These are phyloP conservation scores for Galium porrigens DNA, from an alignment of 305 asterid genomes.

Conservation along the genomic window DNA sequence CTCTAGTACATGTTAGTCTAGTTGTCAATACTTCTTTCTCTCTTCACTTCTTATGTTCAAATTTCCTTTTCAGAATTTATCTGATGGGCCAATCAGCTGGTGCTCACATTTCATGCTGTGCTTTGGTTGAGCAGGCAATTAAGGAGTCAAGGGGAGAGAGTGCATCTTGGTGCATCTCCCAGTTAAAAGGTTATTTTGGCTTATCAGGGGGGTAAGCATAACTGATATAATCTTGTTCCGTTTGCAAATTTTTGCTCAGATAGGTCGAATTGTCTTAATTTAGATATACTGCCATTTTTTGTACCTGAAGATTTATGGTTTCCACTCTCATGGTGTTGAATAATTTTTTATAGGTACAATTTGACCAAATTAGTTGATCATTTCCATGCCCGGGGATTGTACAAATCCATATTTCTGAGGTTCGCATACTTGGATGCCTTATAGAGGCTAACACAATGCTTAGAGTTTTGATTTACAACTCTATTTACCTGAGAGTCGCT, in stretches of 20 bases:
- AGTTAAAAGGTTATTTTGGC: constrained; percentile 90
- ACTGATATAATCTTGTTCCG: constrained; percentile 19
- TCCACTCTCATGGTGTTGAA: neutral
- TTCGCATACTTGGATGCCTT: constrained; percentile 12
- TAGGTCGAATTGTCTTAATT: neutral
- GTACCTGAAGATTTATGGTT: neutral
- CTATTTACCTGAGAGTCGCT: neutral
- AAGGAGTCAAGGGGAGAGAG: constrained; percentile 63
- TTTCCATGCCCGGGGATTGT: constrained; percentile 75
- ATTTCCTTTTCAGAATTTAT: constrained; percentile 47
- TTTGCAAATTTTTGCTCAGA: neutral
- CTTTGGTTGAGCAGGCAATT: constrained; percentile 67
- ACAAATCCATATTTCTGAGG: constrained; percentile 87
- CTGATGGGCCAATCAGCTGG: constrained; percentile 99
- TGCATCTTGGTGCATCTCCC: constrained; percentile 66
- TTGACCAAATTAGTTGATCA: constrained; percentile 70
- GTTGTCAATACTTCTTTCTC: neutral
- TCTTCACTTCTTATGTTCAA: neutral
- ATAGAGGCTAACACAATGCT: neutral
- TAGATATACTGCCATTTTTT: neutral
- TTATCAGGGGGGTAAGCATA: constrained; percentile 82
- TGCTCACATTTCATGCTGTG: constrained; percentile 90
- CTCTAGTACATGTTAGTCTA: neutral
- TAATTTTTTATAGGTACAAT: constrained; percentile 48
- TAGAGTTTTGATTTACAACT: neutral